Percentiles rank a stretch among this genome's conserved stretches.
phyloP scores from a whole-genome alignment of 2,329 filamentous ascomycete genomes.

The Diaporthe velutina region DNA sequence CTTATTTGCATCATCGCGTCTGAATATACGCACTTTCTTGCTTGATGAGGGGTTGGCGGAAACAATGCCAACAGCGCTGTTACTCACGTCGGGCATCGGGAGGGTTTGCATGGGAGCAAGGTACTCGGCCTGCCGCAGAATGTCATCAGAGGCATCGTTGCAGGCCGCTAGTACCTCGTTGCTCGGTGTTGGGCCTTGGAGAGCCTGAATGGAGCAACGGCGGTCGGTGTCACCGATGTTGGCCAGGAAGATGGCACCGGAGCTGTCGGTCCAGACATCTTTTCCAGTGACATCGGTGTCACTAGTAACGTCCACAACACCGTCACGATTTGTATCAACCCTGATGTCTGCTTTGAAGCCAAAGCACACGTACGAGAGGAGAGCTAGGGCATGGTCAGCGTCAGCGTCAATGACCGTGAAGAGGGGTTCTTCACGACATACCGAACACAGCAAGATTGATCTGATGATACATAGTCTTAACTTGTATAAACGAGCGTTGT shows the following conservation, averaged over 20 bases:
- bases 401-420: background rate
- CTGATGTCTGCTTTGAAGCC: background rate
- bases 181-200: background rate
- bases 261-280: background rate
- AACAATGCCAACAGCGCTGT: background rate
- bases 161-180: background rate
- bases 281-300: background rate
- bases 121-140: background rate
- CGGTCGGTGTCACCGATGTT: background rate
- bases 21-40: background rate
- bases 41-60: background rate
- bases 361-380: background rate
- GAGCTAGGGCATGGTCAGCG: background rate
- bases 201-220: background rate
- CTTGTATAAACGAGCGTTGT: background rate
- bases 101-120: background rate
- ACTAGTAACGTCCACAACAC: background rate
- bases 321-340: constrained; percentile 11
- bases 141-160: background rate
- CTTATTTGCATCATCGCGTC: background rate
- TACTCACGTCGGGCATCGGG: background rate
- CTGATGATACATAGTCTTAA: background rate
- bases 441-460: background rate
- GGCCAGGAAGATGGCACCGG: background rate
- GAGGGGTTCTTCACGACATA: background rate